Evolutionary conservation across 1,284 basidiomycete genomes (phyloP).

Genomic region (Laetiporus sulphureus): DNA sequence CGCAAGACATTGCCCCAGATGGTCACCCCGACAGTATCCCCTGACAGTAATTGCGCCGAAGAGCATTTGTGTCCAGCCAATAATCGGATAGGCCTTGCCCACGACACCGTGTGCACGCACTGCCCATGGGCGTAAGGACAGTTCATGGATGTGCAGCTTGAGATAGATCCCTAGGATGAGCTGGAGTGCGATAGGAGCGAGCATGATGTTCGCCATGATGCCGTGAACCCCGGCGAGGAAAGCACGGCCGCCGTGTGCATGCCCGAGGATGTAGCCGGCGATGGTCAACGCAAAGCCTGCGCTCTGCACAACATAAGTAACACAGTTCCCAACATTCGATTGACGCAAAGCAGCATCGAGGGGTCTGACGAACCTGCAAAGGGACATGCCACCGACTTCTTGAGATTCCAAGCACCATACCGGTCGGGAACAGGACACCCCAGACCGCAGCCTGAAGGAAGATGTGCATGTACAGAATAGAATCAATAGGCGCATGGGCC

Average conservation of each 20-base stretch:
- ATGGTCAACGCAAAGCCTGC: slow-evolving; percentile 63
- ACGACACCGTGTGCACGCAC: slow-evolving; percentile 74
- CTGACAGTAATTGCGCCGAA: slow-evolving; percentile 62
- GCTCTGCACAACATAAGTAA: slow-evolving; percentile 34
- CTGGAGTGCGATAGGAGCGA: slow-evolving; percentile 64
- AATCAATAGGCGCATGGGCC: slow-evolving; percentile 62
- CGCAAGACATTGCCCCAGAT: slow-evolving; percentile 78
- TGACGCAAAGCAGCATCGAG: no score
- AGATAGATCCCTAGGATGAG: slow-evolving; percentile 80
- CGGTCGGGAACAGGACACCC: slow-evolving; percentile 79
- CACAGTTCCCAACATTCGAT: no score
- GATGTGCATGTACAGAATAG: slow-evolving; percentile 78
- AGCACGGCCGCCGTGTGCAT: slow-evolving; percentile 71
- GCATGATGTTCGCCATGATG: slow-evolving; percentile 62
- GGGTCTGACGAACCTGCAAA: slow-evolving; percentile 55
- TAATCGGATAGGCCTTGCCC: slow-evolving; percentile 80
- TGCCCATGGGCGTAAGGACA: slow-evolving; percentile 66
- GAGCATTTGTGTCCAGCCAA: slow-evolving; percentile 87
- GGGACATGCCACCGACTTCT: slow-evolving; percentile 84
- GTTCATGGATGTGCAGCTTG: slow-evolving; percentile 88
- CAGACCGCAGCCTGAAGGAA: slow-evolving; percentile 69
- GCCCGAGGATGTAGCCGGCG: slow-evolving; percentile 72
- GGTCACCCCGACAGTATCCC: slow-evolving; percentile 64
- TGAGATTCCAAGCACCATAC: slow-evolving; percentile 82
- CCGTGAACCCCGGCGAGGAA: slow-evolving; percentile 72